phyloP scores from a whole-genome alignment of 2,329 filamentous ascomycete species.

The Diaporthe humulicola region DNA sequence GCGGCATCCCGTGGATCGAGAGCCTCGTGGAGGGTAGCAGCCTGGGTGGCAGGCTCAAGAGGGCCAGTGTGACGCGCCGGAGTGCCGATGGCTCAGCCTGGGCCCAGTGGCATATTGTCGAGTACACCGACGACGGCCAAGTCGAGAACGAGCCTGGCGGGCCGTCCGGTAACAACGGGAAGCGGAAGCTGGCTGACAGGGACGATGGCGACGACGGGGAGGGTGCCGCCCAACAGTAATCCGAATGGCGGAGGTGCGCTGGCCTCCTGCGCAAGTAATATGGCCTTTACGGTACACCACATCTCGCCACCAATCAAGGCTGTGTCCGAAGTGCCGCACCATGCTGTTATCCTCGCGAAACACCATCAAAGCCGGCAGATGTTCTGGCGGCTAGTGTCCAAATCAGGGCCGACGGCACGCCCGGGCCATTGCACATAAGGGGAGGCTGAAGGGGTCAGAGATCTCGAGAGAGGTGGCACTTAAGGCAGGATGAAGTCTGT shows the following conservation, averaged over 20 bases:
- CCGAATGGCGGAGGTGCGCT: neutral
- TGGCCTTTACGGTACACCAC: constrained; percentile 4
- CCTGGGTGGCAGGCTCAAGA: constrained; percentile 76
- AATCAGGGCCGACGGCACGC: constrained; percentile 25
- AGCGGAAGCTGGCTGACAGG: constrained; percentile 65
- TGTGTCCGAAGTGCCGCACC: neutral
- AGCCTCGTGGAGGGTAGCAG: constrained; percentile 82
- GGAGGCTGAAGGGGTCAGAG: neutral
- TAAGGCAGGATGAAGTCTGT: neutral
- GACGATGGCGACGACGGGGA: constrained; percentile 46
- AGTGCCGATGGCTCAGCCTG: constrained; percentile 74
- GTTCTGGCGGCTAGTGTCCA: constrained; percentile 4
- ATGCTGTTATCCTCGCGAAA: constrained; percentile 6
- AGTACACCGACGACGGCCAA: constrained; percentile 70
- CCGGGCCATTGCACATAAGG: neutral
- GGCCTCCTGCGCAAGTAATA: constrained; percentile 8
- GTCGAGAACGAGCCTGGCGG: constrained; percentile 47
- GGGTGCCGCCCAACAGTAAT: constrained; percentile 24
- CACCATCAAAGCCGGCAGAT: neutral
- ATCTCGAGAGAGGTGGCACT: neutral
- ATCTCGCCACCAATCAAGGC: constrained; percentile 10
- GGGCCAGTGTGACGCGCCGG: constrained; percentile 66
- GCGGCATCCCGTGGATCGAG: constrained; percentile 89
- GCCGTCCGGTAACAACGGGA: constrained; percentile 55
- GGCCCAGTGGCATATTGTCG: constrained; percentile 87